These are phyloP conservation scores for Leccinum laetum DNA, from an alignment of 1,284 basidiomycete species.

Conservation along the genomic window DNA sequence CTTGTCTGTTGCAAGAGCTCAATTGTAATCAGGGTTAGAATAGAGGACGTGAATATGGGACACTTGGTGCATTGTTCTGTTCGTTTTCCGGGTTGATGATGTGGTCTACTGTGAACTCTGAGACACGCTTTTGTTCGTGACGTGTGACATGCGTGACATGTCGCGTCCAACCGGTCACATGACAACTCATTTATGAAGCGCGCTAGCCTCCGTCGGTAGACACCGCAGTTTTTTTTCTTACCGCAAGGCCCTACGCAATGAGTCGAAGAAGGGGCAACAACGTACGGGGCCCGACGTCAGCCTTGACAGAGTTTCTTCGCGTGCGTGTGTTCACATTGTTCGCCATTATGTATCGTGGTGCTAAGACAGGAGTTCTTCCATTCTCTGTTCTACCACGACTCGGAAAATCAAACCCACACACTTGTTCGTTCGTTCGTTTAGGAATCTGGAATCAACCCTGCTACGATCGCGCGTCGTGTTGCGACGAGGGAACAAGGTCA, in stretches of 20 bases:
- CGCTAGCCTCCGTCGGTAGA: neutral
- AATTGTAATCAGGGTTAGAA: neutral
- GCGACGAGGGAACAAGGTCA: constrained; percentile 42
- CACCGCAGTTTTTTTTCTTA: neutral
- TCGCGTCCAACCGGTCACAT: constrained; percentile 18
- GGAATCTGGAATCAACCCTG: constrained; percentile 80
- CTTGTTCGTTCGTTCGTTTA: constrained; percentile 26
- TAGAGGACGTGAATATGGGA: neutral
- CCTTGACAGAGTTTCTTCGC: constrained; percentile 88
- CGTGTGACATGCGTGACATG: constrained; percentile 11
- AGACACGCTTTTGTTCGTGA: neutral
- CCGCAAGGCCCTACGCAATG: constrained; percentile 13
- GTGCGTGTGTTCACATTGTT: constrained; percentile 49
- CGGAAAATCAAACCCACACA: neutral
- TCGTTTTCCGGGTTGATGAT: neutral
- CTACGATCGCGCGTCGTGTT: constrained; percentile 61
- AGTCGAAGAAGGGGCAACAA: constrained; percentile 48
- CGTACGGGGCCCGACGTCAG: constrained; percentile 88
- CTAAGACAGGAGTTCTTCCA: neutral
- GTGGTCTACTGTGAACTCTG: neutral
- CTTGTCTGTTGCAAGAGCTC: constrained; percentile 6
- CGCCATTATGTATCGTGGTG: neutral
- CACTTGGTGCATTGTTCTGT: neutral
- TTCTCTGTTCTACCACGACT: neutral
- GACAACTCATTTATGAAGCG: constrained; percentile 15